Base-by-base conservation (phyloP, 2,329 filamentous ascomycete genomes). In the Beauveria australis region DNA sequence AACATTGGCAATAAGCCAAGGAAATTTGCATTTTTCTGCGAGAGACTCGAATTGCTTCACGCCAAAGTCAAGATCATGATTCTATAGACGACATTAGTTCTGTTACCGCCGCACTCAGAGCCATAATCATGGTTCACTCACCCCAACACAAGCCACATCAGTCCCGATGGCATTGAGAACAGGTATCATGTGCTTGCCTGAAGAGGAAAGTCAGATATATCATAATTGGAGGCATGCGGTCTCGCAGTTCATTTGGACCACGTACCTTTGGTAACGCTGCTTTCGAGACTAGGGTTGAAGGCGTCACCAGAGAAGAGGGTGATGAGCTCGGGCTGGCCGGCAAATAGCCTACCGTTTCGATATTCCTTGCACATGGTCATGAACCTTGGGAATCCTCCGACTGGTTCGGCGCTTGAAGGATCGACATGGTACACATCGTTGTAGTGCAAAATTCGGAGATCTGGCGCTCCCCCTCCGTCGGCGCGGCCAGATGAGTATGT, bases 351-450 rank as follows among this genome's bases (percentile, higher is more conserved):
- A 55, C 83, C 79, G 2, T 82, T 73, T 55, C 85, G 85, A 70
- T 96, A 96, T 71, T 92, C 81, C 62, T 91, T 86, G 65, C 88
- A 80, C 28, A 94, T 76, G 3, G 86, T 88, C 71, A 94, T 87
- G 75, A 97, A 96, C 53, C 92, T 83, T 33, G 89, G 80, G 47
- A 89, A 82, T 19, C 92, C 92, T 30, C 92, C 92, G 2, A 92
- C 85, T 1, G 92, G 92, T 70, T 96, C 91, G 18, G 88, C 85
- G 28, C 89, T 92, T 2, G 80, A 79, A 2, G 75, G 71, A 66
- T 96, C 91, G 59, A 96, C 83, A 68, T 96, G 92, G 73, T 96
- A 96, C 63, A 96, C 92, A 75, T 97, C 92, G 74, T 96, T 96
- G 79, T 89, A 96, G 76, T 96, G 92, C 37, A 96, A 72, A 60